Evolutionary conservation across 345 rosid species (phyloP), one percentile per base, ranked within the genome.

Genomic region (Populus alba): DNA sequence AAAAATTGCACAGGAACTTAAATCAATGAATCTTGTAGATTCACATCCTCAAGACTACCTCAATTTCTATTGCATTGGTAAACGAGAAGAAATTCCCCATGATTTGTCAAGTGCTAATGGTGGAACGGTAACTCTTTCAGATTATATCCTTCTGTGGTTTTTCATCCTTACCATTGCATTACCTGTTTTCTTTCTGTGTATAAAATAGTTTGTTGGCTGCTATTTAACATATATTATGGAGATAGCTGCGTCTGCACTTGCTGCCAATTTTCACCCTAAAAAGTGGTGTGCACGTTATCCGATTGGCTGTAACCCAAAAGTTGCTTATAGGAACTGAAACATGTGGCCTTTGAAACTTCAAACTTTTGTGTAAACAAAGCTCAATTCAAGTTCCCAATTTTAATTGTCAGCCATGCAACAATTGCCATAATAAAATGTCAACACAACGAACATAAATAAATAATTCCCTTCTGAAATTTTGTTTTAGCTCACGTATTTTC

Each of bases 1-100:
- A 66, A 76, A 90, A 43, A 75, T 96, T 68, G 92, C 93, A 45
- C 35, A 16, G 70, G 97, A 84, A 75, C 84, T 96, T 77, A 88
- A 87, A 81, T 75, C 86, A 27, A 82, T 65, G 89, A 72, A 86
- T 63, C 79, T 75, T 27, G 63, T 61, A 78, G 89, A 85, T 72
- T 79, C 90, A 35, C 87, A 89, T 85, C 99, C 98, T 66, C 89
- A 76, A 68, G 97, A 96, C 73, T 96, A 91, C 90, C 97, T 96
- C 49, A 96, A 94, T 91, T 96, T 96, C 86, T 95, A 88, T 83
- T 95, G 98, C 79, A 84, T 95, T 74, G 98, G 97, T 75, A 94
- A 91, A 12, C 84, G 92, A 73, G 98, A 94, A 82, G 62, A 79
- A 76, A 65, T 45, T 70, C 82, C 90, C 8, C 70, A 61, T 23